Base-by-base conservation (phyloP, 2,329 filamentous ascomycete genomes). In the Chaetomiaceae sp. region DNA sequence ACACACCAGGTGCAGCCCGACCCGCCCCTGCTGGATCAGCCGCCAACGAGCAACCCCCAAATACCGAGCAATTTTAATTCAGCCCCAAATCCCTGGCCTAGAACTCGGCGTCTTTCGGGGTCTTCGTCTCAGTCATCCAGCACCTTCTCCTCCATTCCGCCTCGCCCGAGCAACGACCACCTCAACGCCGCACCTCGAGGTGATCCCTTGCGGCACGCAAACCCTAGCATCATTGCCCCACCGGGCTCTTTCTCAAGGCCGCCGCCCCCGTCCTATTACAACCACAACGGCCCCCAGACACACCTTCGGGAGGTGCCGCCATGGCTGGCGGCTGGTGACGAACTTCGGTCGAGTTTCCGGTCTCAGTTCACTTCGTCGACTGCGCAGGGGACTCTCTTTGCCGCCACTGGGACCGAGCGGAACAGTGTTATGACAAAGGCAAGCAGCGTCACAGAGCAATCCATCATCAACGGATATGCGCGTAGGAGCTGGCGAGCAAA, bases 381-480 rank as follows among this genome's bases (percentile, higher is more conserved):
- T 5, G 71, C 73, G 23, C 78, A 77, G 29, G 90, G 86, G 21
- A 80, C 78, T 2, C 61, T 66, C 10, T 68, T 65, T 32, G 66
- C 67, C 2, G 57, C 61, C 5, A 38, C 69, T 5, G 82, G 85
- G n/a, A 95, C 89, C 1, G 89, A 92, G 65, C 80, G 89, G 56
- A 95, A 89, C 67, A 96, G 90, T 65, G 77, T 94, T 45, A 68
- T 86, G 58, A 94, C 90, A 3, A 90, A 88, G 61, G 82, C 83
- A 55, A 95, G 87, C 73, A 77, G 85, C 48, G 86, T 72, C 71
- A 67, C 66, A 5, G 59, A 65, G 36, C 94, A 75, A 57, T 78
- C 61, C 3, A 61, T 63, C 34, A 64, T 66, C 33, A 63, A 64
- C 48, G 62, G 61, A 9, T 64, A 64, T 61, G 64, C 55, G 40